Percentiles rank a stretch among this genome's conserved stretches.
Conservation (phyloP, 306 rosid genomes). For the Cicer judaicum region DNA sequence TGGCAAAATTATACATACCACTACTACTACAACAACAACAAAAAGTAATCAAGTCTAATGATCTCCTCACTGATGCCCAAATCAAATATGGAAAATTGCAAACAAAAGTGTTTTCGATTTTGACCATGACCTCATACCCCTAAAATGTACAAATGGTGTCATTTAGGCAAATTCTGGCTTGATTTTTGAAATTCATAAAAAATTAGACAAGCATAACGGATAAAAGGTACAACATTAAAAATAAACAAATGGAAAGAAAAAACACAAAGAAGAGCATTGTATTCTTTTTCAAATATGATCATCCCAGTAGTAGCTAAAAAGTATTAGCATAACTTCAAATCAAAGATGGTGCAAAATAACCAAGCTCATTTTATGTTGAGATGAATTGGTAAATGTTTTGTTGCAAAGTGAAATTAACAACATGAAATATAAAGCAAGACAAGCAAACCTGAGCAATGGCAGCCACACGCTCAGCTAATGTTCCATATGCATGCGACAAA, state of each 20-base stretch:
- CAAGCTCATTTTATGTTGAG: constrained; percentile 17
- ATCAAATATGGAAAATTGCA: neutral
- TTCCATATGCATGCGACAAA: constrained; percentile 89
- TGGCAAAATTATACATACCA: neutral
- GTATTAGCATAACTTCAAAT: constrained; percentile 18
- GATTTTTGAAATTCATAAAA: constrained; percentile 35
- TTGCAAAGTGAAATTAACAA: constrained; percentile 26
- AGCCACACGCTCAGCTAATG: constrained; percentile 86
- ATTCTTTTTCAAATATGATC: constrained; percentile 23
- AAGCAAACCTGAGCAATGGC: constrained; percentile 90
- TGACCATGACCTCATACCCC: neutral
- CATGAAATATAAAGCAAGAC: constrained; percentile 34
- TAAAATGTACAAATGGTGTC: constrained; percentile 19
- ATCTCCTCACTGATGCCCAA: constrained; percentile 5
- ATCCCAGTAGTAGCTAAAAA: constrained; percentile 21
- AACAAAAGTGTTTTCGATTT: neutral
- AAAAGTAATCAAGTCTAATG: neutral
- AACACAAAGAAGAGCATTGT: constrained; percentile 10
- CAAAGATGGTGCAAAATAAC: constrained; percentile 17
- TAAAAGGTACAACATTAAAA: constrained; percentile 8
- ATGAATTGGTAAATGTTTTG: constrained; percentile 22
- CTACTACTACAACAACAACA: neutral
- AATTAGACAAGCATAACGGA: neutral
- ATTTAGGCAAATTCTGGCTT: constrained; percentile 17
- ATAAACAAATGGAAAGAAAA: neutral